These are phyloP conservation scores for Ricinus communis DNA, from an alignment of 345 rosid genomes.

Conservation along the genomic window DNA sequence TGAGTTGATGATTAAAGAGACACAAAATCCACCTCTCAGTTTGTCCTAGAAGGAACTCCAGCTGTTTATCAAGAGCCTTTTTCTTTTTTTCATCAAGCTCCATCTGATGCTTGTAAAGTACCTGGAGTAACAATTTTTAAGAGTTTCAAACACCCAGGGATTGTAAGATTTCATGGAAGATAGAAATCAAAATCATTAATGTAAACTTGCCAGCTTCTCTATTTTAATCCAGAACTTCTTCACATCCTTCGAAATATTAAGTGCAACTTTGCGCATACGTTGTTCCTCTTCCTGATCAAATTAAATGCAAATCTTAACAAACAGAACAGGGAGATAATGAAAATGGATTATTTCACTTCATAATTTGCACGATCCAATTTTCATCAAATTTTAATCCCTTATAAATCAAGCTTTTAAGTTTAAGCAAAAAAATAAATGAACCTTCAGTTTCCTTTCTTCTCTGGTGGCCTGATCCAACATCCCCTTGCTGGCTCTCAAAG, in stretches of 20 bases:
- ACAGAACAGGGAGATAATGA: neutral
- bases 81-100: slow-evolving; percentile 95
- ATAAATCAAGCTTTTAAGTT: neutral
- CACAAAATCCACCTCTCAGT: slow-evolving; percentile 73
- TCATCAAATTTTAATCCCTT: neutral
- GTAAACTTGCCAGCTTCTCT: slow-evolving; percentile 85
- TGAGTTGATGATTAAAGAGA: neutral
- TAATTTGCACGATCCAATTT: neutral
- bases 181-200: slow-evolving; percentile 19
- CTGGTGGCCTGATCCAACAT: slow-evolving; percentile 89
- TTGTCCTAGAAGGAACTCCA: slow-evolving; percentile 95
- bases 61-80: slow-evolving; percentile 94
- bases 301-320: slow-evolving; percentile 21
- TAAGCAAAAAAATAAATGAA: slow-evolving; percentile 21
- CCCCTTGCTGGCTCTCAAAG: slow-evolving; percentile 94
- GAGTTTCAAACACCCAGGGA: slow-evolving; percentile 23
- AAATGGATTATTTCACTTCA: no score
- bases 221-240: slow-evolving; percentile 97
- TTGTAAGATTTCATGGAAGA: slow-evolving; percentile 8
- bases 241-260: slow-evolving; percentile 87
- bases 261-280: slow-evolving; percentile 79
- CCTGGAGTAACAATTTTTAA: slow-evolving; percentile 47
- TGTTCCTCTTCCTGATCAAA: slow-evolving; percentile 89
- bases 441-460: slow-evolving; percentile 97
- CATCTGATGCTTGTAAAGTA: slow-evolving; percentile 94